Evolutionary conservation across 192 early-diverging fungal species (phyloP).

Genomic region (Coemansia sp.): DNA sequence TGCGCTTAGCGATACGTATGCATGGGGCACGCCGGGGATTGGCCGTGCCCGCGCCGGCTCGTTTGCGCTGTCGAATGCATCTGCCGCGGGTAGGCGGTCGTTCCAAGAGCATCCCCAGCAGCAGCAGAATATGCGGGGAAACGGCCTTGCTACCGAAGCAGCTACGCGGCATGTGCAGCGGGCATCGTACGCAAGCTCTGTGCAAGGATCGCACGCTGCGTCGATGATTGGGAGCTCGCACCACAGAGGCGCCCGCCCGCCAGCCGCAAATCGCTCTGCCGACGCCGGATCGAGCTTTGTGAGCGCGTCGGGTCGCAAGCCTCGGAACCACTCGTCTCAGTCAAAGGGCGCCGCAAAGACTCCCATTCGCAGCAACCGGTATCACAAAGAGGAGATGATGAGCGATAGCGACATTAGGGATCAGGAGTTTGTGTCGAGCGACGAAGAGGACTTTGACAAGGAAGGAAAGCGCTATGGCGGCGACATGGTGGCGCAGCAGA

Average conservation of each 20-base stretch:
- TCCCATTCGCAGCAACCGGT: constrained; percentile 50
- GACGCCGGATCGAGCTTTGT: constrained; percentile 39
- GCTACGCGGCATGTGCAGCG: constrained; percentile 25
- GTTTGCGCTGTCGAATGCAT: constrained; percentile 12
- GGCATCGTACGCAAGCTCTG: constrained; percentile 38
- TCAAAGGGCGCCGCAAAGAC: constrained; percentile 19
- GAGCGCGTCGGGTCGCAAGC: constrained; percentile 27
- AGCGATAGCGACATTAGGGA: constrained; percentile 41
- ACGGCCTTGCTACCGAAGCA: constrained; percentile 20
- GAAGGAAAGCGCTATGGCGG: constrained; percentile 32
- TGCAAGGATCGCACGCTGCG: constrained; percentile 17
- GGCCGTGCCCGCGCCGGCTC: constrained; percentile 39
- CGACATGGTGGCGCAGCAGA: constrained; percentile 50
- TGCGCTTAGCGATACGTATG: constrained; percentile 39
- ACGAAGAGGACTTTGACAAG: constrained; percentile 50
- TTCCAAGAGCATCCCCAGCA: constrained; percentile 13
- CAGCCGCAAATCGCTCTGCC: constrained; percentile 8
- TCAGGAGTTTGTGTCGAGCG: constrained; percentile 52
- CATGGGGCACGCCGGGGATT: constrained; percentile 25
- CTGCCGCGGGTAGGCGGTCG: constrained; percentile 2
- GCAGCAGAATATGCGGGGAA: constrained; percentile 16
- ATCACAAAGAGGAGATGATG: constrained; percentile 43
- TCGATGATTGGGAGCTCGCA: constrained; percentile 33
- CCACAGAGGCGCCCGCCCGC: constrained; percentile 9
- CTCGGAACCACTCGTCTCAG: constrained; percentile 21